Evolutionary conservation across 2,329 filamentous ascomycete genomes (phyloP).

Genomic region (Rosellinia necatrix): DNA sequence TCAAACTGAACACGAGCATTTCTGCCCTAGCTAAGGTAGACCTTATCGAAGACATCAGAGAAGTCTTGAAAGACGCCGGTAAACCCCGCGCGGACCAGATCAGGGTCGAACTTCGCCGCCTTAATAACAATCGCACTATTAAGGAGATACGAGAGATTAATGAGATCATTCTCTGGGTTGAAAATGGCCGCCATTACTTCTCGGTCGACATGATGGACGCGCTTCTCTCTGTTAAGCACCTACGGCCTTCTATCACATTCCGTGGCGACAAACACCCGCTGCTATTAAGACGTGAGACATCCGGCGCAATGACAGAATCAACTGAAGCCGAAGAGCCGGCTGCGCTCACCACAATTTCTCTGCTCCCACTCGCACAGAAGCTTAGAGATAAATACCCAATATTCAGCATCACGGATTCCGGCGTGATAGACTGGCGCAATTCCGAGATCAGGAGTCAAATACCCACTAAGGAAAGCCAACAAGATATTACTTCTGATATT

Average conservation of each 20-base stretch:
- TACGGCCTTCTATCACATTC: slow-evolving; percentile 10
- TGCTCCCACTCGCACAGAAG: slow-evolving; percentile 39
- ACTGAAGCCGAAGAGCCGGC: slow-evolving; percentile 8
- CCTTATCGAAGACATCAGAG: slow-evolving; percentile 42
- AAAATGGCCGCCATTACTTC: slow-evolving; percentile 35
- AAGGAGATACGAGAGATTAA: slow-evolving; percentile 46
- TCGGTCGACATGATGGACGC: slow-evolving; percentile 37
- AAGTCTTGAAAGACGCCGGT: slow-evolving; percentile 38
- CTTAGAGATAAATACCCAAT: slow-evolving; percentile 39
- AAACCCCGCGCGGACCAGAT: slow-evolving; percentile 41
- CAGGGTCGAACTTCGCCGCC: slow-evolving; percentile 39
- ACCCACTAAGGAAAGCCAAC: slow-evolving; percentile 28
- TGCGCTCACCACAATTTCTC: slow-evolving; percentile 34
- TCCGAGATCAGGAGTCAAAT: slow-evolving; percentile 36
- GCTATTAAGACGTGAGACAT: slow-evolving; percentile 24
- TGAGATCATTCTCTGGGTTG: slow-evolving; percentile 45
- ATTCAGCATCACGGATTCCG: slow-evolving; percentile 37
- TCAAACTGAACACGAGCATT: slow-evolving; percentile 40
- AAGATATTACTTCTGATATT: not conserved
- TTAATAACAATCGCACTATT: slow-evolving; percentile 40
- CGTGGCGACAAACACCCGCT: not conserved
- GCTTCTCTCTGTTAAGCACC: slow-evolving; percentile 38
- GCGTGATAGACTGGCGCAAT: slow-evolving; percentile 37
- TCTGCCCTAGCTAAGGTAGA: slow-evolving; percentile 42
- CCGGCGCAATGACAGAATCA: slow-evolving; percentile 1